Evolutionary conservation across 306 rosid genomes (phyloP).

Genomic region (Comarum palustre): DNA sequence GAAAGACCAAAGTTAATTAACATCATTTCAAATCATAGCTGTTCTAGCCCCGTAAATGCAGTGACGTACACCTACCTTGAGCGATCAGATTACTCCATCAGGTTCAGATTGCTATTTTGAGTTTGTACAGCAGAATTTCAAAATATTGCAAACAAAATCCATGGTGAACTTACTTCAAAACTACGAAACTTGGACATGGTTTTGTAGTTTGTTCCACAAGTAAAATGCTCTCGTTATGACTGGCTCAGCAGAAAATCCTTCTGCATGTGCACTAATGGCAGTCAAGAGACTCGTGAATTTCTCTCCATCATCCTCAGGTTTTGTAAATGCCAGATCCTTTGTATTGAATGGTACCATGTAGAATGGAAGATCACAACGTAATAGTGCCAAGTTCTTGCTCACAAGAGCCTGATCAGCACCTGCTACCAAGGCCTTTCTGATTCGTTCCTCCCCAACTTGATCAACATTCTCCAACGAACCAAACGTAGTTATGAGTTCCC

Average conservation of each 20-base stretch:
- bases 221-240: slow-evolving; percentile 57
- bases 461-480: slow-evolving; percentile 79
- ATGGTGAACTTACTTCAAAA: neutral
- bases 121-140: neutral
- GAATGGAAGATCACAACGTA: slow-evolving; percentile 86
- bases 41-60: too few species aligned
- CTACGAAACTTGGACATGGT: neutral
- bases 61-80: too few species aligned
- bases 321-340: slow-evolving; percentile 56
- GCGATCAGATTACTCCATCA: too few species aligned
- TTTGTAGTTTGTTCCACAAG: slow-evolving; percentile 46
- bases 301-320: slow-evolving; percentile 83
- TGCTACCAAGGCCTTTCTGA: slow-evolving; percentile 71
- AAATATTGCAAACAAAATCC: neutral
- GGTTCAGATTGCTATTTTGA: neutral
- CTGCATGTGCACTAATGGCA: slow-evolving; percentile 88
- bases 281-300: slow-evolving; percentile 35
- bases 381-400: slow-evolving; percentile 89
- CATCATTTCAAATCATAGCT: too few species aligned
- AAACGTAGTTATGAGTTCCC: slow-evolving; percentile 74
- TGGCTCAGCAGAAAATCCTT: slow-evolving; percentile 85
- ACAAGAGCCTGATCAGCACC: slow-evolving; percentile 81
- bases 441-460: slow-evolving; percentile 75
- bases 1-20: too few species aligned
- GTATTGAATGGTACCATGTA: slow-evolving; percentile 85